Percentiles rank a stretch among this genome's conserved stretches.
phyloP scores from a whole-genome alignment of 2,329 filamentous ascomycete genomes.

The Fusarium musae region DNA sequence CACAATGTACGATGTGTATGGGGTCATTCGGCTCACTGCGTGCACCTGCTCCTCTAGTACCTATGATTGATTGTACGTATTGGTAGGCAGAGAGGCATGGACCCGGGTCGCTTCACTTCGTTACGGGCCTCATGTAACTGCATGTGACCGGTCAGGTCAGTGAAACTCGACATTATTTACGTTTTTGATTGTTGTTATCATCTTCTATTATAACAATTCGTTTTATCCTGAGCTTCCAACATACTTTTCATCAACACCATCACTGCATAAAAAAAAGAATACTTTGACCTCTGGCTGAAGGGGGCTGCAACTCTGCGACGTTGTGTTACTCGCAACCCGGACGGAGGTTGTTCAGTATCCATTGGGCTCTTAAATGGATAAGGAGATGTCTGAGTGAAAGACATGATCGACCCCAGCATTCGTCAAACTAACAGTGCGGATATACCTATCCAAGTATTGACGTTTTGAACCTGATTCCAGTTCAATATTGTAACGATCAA shows the following conservation, averaged over 20 bases:
- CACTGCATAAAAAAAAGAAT: background rate
- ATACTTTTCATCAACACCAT: background rate
- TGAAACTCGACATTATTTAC: background rate
- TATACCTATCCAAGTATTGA: background rate
- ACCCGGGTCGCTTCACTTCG: slow-evolving; percentile 4
- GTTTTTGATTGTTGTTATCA: slow-evolving; percentile 18
- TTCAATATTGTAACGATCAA: background rate
- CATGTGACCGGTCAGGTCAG: background rate
- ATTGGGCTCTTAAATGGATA: background rate
- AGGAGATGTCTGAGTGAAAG: background rate
- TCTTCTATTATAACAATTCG: background rate
- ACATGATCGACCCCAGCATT: background rate
- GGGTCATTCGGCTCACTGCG: slow-evolving; percentile 10
- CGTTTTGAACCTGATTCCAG: background rate
- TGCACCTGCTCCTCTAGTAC: slow-evolving; percentile 1
- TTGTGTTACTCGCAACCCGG: slow-evolving; percentile 25
- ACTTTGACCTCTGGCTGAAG: slow-evolving; percentile 5
- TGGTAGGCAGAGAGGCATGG: background rate
- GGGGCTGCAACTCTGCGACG: slow-evolving; percentile 21
- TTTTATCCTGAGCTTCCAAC: background rate
- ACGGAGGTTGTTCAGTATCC: slow-evolving; percentile 4
- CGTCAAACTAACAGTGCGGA: background rate
- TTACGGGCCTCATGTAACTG: background rate
- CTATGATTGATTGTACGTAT: background rate
- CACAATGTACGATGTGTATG: slow-evolving; percentile 36